phyloP scores from a whole-genome alignment of 179 eudicot species.

The Corrigiola litoralis region DNA sequence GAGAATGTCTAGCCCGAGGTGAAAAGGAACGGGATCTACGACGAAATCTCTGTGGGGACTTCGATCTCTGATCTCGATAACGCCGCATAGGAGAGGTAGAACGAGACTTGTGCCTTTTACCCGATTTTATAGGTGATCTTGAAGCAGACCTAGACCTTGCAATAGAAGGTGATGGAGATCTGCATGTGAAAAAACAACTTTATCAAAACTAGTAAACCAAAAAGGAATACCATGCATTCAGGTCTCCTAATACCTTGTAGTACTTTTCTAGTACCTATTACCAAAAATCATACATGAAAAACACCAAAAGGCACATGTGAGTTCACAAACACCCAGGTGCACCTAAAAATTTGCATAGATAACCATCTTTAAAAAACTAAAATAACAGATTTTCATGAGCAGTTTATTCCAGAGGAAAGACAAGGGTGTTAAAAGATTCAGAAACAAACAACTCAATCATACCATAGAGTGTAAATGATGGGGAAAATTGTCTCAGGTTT shows the following conservation, averaged over 20 bases:
- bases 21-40: conserved; percentile 75
- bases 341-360: too few relatives aligned
- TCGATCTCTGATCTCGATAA: conserved; percentile 49
- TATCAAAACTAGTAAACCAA: too few relatives aligned
- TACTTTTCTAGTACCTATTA: too few relatives aligned
- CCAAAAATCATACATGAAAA: too few relatives aligned
- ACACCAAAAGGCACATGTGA: too few relatives aligned
- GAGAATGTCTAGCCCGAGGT: conserved; percentile 48
- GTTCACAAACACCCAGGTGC: too few relatives aligned
- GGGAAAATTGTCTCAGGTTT: too few relatives aligned
- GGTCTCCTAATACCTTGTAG: too few relatives aligned
- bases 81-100: conserved; percentile 72
- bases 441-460: neutral
- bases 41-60: conserved; percentile 74
- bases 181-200: conserved; percentile 19
- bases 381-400: neutral
- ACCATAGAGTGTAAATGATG: too few relatives aligned
- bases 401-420: neutral
- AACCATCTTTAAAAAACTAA: too few relatives aligned
- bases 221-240: neutral
- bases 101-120: conserved; percentile 60
- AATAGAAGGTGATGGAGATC: conserved; percentile 66
- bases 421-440: neutral
- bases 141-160: conserved; percentile 63
- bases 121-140: conserved; percentile 57